phyloP scores from a whole-genome alignment of 108 stramenopile species.

The Skeletonema marinoi region DNA sequence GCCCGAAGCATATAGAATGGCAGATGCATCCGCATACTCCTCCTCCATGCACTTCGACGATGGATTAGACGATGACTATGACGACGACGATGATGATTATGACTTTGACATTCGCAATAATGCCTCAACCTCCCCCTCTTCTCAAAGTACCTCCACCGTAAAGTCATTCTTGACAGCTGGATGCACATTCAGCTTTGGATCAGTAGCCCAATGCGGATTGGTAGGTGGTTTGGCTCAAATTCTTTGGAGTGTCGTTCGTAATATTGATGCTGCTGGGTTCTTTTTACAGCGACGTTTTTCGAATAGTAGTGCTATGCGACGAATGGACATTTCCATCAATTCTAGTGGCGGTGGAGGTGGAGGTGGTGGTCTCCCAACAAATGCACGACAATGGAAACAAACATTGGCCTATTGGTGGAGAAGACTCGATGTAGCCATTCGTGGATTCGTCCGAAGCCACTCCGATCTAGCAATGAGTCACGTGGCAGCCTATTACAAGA shows the following conservation, averaged over 20 bases:
- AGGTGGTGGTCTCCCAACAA: slow-evolving; percentile 1
- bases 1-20: slow-evolving; percentile 75
- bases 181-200: slow-evolving; percentile 77
- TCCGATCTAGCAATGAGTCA: slow-evolving; percentile 85
- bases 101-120: background rate
- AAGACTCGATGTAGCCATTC: slow-evolving; percentile 33
- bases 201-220: slow-evolving; percentile 78
- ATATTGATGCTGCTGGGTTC: slow-evolving; percentile 64
- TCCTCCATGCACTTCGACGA: slow-evolving; percentile 62
- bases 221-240: slow-evolving; percentile 84
- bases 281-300: slow-evolving; percentile 21
- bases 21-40: slow-evolving; percentile 72
- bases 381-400: slow-evolving; percentile 24
- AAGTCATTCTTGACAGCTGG: slow-evolving; percentile 62
- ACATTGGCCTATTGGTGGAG: slow-evolving; percentile 26
- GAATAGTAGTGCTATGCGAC: slow-evolving; percentile 40
- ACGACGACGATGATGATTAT: slow-evolving; percentile 59
- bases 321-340: slow-evolving; percentile 65
- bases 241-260: slow-evolving; percentile 75
- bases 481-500: slow-evolving; percentile 81
- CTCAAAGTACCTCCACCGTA: slow-evolving; percentile 49
- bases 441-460: slow-evolving; percentile 75
- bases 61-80: slow-evolving; percentile 73
- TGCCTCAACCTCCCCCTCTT: slow-evolving; percentile 14
- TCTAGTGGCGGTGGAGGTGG: background rate